Evolutionary conservation across 73 alveolate genomes (phyloP).

Genomic region (Paramecium sonneborni): DNA sequence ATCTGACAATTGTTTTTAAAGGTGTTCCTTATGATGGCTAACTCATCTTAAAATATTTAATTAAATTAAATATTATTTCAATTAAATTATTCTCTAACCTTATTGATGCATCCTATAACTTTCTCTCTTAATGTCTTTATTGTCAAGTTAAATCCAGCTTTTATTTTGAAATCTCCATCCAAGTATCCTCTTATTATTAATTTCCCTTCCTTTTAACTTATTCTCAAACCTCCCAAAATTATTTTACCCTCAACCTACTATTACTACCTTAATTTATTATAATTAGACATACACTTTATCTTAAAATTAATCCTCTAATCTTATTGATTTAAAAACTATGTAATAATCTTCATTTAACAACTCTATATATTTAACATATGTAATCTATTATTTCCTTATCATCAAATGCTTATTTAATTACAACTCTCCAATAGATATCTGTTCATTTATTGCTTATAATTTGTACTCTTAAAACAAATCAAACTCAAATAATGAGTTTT

Average conservation of each 20-base stretch:
- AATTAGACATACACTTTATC: neutral
- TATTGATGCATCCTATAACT: neutral
- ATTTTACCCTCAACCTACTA: neutral
- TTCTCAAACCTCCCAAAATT: neutral
- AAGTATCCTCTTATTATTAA: neutral
- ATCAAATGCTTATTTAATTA: neutral
- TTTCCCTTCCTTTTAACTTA: neutral
- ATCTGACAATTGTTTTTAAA: neutral
- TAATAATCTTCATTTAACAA: neutral
- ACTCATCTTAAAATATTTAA: constrained; percentile 6
- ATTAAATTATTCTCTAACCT: neutral
- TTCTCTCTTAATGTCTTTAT: neutral
- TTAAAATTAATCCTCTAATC: neutral
- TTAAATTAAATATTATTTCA: neutral
- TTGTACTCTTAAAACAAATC: neutral
- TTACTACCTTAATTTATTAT: neutral
- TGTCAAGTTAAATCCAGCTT: neutral
- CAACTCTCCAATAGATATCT: neutral
- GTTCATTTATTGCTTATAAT: neutral
- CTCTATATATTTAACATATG: neutral
- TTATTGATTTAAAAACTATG: neutral
- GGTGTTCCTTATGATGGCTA: neutral
- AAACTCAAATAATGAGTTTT: neutral
- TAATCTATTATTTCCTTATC: neutral
- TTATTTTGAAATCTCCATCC: neutral